These are phyloP conservation scores for Candolleomyces aberdarensis DNA, from an alignment of 768 basidiomycete species.

Conservation along the genomic window DNA sequence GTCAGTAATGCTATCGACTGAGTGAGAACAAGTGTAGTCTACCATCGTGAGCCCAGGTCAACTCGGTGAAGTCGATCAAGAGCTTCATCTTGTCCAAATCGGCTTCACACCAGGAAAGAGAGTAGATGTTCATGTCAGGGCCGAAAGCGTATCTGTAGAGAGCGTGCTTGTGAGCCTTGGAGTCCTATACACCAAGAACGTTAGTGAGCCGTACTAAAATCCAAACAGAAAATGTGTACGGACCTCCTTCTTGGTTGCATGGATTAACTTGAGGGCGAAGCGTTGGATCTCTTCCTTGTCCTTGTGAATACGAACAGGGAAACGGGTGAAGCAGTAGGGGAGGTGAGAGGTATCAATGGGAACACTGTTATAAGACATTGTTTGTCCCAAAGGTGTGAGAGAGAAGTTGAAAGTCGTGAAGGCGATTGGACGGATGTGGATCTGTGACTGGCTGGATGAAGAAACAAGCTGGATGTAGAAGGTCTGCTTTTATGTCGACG, in stretches of 20 bases:
- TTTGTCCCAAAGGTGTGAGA: too few species aligned
- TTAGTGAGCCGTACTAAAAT: too few species aligned
- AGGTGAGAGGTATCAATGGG: slow-evolving; percentile 1
- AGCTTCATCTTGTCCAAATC: slow-evolving; percentile 2
- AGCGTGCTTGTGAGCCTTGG: neutral
- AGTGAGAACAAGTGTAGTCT: neutral
- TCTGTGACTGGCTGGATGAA: neutral
- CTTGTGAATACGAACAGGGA: too few species aligned
- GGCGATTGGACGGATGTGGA: neutral
- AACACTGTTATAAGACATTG: neutral
- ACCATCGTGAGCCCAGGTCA: slow-evolving; percentile 1
- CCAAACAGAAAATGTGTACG: too few species aligned
- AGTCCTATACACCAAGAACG: too few species aligned
- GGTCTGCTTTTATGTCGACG: too few species aligned
- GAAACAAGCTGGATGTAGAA: neutral
- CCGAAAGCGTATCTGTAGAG: too few species aligned
- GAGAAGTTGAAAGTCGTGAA: too few species aligned
- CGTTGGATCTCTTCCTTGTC: too few species aligned
- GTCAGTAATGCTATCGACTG: too few species aligned
- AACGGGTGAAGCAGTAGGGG: too few species aligned
- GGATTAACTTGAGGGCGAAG: neutral
- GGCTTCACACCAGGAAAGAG: neutral
- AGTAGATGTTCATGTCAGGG: neutral
- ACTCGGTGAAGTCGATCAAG: neutral
- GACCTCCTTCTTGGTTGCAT: neutral